Evolutionary conservation across 208 protist species (phyloP).

Genomic region (Trypanosoma boissoni): DNA sequence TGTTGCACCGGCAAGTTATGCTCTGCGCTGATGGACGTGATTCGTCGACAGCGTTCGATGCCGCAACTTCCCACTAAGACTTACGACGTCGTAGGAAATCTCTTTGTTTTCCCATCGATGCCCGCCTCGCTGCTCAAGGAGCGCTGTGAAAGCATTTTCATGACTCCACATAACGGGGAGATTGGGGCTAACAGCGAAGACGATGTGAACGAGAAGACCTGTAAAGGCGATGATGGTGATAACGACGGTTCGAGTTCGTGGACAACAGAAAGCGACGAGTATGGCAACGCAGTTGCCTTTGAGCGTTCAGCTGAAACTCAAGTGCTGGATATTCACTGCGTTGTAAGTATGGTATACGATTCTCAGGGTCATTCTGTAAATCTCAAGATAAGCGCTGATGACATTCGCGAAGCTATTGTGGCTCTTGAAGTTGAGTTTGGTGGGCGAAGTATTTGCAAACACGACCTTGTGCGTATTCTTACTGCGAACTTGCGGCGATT

Average conservation of each 20-base stretch:
- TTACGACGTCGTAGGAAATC: conserved; percentile 4
- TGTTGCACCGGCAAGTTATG: conserved; percentile 7
- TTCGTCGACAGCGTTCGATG: conserved; percentile 2
- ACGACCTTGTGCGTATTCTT: conserved; percentile 67
- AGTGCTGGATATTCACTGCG: conserved; percentile 65
- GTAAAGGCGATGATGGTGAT: neutral
- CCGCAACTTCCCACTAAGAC: conserved; percentile 10
- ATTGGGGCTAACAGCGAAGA: neutral
- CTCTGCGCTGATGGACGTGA: conserved; percentile 16
- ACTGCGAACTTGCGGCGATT: conserved; percentile 72
- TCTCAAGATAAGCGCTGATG: conserved; percentile 73
- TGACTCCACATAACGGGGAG: too few species aligned
- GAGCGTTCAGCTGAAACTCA: conserved; percentile 77
- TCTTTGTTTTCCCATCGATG: conserved; percentile 27
- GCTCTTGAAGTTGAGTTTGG: conserved; percentile 52
- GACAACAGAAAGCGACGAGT: conserved; percentile 22
- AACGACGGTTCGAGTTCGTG: conserved; percentile 25
- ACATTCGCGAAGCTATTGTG: conserved; percentile 56
- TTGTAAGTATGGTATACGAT: conserved; percentile 83
- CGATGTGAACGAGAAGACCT: neutral
- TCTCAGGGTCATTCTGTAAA: conserved; percentile 60
- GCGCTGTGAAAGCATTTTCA: conserved; percentile 20
- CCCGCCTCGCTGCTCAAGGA: conserved; percentile 19
- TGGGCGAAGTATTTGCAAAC: conserved; percentile 50
- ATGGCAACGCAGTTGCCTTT: conserved; percentile 74